These are phyloP conservation scores for Coniella lustricola DNA, from an alignment of 2,329 filamentous ascomycete species.

Conservation along the genomic window DNA sequence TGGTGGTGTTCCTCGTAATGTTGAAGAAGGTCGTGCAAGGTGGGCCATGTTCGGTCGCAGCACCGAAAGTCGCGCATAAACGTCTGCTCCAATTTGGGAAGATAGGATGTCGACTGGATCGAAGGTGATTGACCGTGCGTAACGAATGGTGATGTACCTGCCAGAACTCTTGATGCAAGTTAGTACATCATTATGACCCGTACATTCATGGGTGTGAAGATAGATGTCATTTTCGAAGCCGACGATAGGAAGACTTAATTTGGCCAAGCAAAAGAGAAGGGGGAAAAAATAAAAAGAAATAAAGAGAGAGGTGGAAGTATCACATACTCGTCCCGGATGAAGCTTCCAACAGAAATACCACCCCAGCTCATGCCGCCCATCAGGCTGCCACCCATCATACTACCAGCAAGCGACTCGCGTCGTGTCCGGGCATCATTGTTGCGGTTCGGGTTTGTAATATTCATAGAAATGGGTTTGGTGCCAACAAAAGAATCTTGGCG, in stretches of 20 bases:
- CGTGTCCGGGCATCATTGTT: constrained; percentile 50
- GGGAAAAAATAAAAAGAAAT: constrained; percentile 2
- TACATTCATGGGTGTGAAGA: neutral
- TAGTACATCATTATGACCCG: constrained; percentile 4
- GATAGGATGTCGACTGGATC: constrained; percentile 91
- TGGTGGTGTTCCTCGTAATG: constrained; percentile 97
- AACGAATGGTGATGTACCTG: constrained; percentile 90
- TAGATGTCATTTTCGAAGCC: too few species aligned
- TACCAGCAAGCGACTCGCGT: constrained; percentile 57
- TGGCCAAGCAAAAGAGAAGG: constrained; percentile 8
- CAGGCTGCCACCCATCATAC: constrained; percentile 60
- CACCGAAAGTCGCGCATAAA: constrained; percentile 98
- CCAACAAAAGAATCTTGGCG: constrained; percentile 61
- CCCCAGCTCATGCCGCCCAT: constrained; percentile 94
- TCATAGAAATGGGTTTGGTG: constrained; percentile 59
- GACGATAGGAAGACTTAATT: constrained; percentile 14
- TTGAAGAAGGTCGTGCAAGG: constrained; percentile 87
- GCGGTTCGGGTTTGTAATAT: constrained; percentile 58
- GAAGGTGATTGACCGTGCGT: constrained; percentile 77
- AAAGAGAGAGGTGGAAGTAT: too few species aligned
- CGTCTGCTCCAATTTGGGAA: constrained; percentile 92
- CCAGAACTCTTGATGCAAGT: constrained; percentile 63
- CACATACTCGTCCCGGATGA: constrained; percentile 94
- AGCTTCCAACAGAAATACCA: constrained; percentile 90
- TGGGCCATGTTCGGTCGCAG: constrained; percentile 82